A percentile compares a stretch with the other conserved stretches of the same genome.
Conservation (phyloP, 352 stramenopile genomes). For the Pythium sp. region DNA sequence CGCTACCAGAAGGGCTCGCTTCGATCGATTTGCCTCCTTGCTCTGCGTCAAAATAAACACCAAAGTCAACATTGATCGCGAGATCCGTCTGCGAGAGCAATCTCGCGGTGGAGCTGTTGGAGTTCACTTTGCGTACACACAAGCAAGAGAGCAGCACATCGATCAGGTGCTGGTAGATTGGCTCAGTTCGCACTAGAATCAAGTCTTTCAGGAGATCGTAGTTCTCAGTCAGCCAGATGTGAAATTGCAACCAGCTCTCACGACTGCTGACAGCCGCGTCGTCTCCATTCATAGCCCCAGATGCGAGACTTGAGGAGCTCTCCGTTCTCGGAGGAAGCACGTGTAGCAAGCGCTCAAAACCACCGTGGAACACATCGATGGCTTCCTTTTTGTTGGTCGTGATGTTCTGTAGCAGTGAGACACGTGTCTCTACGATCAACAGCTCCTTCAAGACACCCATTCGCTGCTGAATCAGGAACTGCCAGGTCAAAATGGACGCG, state of each 20-base stretch:
- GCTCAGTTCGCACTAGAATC: constrained; percentile 58
- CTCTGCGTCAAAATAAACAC: constrained; percentile 22
- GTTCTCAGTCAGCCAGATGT: constrained; percentile 77
- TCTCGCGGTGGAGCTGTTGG: constrained; percentile 18
- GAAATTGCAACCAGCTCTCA: constrained; percentile 74
- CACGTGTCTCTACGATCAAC: constrained; percentile 67
- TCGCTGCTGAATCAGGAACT: constrained; percentile 72
- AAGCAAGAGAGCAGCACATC: constrained; percentile 55
- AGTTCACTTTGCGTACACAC: constrained; percentile 37
- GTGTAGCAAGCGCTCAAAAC: constrained; percentile 66
- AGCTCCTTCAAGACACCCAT: constrained; percentile 73
- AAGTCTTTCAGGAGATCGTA: constrained; percentile 60
- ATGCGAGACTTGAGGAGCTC: background rate
- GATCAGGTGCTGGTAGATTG: constrained; percentile 51
- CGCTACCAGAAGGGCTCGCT: constrained; percentile 10
- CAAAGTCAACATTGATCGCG: constrained; percentile 34
- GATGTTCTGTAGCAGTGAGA: constrained; percentile 66
- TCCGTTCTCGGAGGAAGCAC: constrained; percentile 25
- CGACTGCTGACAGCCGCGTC: constrained; percentile 21
- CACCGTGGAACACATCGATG: constrained; percentile 72
- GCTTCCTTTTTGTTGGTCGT: constrained; percentile 69
- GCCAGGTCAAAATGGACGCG: constrained; percentile 54
- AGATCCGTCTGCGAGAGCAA: constrained; percentile 25
- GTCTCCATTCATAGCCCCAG: background rate
- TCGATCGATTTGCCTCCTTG: constrained; percentile 18